Conservation (phyloP, 805 yeast genomes). For the Metschnikowia baotianmanensis region DNA sequence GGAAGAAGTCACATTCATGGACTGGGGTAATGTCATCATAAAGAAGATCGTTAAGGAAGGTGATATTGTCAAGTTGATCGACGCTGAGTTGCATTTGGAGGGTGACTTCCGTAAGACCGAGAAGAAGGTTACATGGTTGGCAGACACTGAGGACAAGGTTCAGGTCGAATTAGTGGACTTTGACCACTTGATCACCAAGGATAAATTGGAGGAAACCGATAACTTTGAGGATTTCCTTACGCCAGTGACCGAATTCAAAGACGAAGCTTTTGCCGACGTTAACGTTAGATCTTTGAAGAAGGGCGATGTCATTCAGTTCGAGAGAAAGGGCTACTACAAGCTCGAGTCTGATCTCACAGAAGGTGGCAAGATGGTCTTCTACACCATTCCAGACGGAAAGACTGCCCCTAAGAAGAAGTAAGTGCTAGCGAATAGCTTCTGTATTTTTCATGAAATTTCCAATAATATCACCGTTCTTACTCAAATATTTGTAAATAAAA, state of each 20-base stretch:
- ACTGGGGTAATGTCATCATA: constrained; percentile 94
- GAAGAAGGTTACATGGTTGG: constrained; percentile 93
- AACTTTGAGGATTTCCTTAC: constrained; percentile 90
- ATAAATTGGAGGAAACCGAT: constrained; percentile 91
- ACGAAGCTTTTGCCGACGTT: constrained; percentile 74
- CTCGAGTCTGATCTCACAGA: constrained; percentile 59
- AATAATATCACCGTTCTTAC: too few relatives aligned
- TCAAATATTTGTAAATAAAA: too few relatives aligned
- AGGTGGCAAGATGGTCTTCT: constrained; percentile 71
- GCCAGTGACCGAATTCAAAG: constrained; percentile 79
- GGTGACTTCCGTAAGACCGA: constrained; percentile 98
- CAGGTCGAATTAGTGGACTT: constrained; percentile 83
- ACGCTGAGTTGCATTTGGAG: constrained; percentile 80
- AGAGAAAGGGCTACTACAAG: constrained; percentile 94
- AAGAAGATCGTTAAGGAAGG: constrained; percentile 66
- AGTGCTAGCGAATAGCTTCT: too few relatives aligned
- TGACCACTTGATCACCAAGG: constrained; percentile 93
- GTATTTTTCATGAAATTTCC: too few relatives aligned
- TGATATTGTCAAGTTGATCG: constrained; percentile 56
- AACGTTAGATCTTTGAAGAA: constrained; percentile 73
- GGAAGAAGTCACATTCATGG: constrained; percentile 97
- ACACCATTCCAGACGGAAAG: constrained; percentile 96
- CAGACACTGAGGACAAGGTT: constrained; percentile 70
- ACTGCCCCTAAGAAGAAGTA: constrained; percentile 37
- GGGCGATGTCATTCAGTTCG: constrained; percentile 91